Conservation (phyloP, 768 basidiomycete species). For the Boletus reticulatus region DNA sequence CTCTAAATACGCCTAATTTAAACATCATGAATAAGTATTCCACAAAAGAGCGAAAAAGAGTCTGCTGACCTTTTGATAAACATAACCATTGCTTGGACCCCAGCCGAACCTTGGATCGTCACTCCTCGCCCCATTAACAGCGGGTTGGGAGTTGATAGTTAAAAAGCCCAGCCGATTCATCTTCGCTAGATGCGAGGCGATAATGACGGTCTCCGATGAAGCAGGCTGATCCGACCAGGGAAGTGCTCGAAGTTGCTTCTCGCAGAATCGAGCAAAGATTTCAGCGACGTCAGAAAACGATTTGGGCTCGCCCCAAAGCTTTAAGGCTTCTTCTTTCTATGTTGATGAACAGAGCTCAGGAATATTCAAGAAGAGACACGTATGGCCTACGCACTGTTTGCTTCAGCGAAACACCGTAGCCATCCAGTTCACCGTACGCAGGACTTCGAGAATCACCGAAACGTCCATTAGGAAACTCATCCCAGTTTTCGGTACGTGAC, state of each 20-base stretch:
- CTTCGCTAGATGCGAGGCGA: constrained; percentile 72
- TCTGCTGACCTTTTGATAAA: constrained; percentile 83
- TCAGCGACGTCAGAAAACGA: constrained; percentile 59
- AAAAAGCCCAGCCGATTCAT: constrained; percentile 93
- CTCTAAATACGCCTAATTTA: constrained; percentile 82
- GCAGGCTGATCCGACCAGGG: constrained; percentile 96
- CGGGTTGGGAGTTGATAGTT: constrained; percentile 97
- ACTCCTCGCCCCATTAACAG: constrained; percentile 85
- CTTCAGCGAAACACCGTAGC: constrained; percentile 91
- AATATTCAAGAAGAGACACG: neutral
- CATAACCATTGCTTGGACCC: constrained; percentile 92
- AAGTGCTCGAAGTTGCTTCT: constrained; percentile 65
- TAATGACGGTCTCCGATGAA: constrained; percentile 78
- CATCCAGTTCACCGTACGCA: constrained; percentile 97
- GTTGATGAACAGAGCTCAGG: constrained; percentile 7
- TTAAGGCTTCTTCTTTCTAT: constrained; percentile 87
- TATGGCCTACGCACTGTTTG: constrained; percentile 58
- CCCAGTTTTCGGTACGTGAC: constrained; percentile 97
- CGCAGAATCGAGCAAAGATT: constrained; percentile 86
- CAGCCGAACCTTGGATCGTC: constrained; percentile 87
- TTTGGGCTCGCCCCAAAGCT: constrained; percentile 84
- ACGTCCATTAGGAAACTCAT: constrained; percentile 98
- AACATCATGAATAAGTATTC: constrained; percentile 2
- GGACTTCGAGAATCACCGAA: constrained; percentile 98
- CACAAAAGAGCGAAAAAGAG: neutral